phyloP scores from a whole-genome alignment of 768 basidiomycete species.

The Tricholomella constricta region DNA sequence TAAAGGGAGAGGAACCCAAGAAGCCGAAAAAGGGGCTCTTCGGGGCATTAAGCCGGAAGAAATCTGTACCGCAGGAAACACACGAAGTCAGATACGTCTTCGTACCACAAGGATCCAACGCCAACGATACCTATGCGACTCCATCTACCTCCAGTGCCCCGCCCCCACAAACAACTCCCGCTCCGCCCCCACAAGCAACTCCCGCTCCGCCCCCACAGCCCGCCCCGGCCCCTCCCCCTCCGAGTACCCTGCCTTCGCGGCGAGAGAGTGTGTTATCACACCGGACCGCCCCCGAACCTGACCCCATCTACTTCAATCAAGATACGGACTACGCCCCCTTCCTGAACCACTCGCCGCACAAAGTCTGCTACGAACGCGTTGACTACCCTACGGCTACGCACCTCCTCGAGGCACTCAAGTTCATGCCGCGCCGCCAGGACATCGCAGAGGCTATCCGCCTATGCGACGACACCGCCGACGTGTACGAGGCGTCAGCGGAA shows the following conservation, averaged over 20 bases:
- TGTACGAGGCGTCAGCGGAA: slow-evolving; percentile 37
- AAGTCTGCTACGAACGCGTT: slow-evolving; percentile 54
- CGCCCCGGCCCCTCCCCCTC: too few relatives aligned
- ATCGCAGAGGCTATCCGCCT: slow-evolving; percentile 60
- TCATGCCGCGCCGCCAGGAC: slow-evolving; percentile 48
- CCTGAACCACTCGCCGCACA: slow-evolving; percentile 67
- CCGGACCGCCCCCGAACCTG: not conserved
- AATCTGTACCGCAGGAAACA: slow-evolving; percentile 14
- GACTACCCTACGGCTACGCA: slow-evolving; percentile 73
- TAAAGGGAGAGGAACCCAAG: slow-evolving; percentile 35
- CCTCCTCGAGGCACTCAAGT: slow-evolving; percentile 77
- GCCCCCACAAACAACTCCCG: not conserved
- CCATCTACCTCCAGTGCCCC: not conserved
- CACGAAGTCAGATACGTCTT: slow-evolving; percentile 26
- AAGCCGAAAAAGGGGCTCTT: slow-evolving; percentile 41
- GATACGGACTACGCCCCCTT: slow-evolving; percentile 45
- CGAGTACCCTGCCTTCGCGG: not conserved
- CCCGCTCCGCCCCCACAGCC: not conserved
- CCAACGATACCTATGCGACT: slow-evolving; percentile 3
- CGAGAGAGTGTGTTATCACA: not conserved
- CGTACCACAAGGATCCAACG: slow-evolving; percentile 10
- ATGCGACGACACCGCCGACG: slow-evolving; percentile 33
- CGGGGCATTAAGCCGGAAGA: slow-evolving; percentile 42
- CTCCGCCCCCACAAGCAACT: not conserved
- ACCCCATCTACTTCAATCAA: slow-evolving; percentile 45